Evolutionary conservation across 495 filamentous ascomycete species (phyloP).

Genomic region (Wilcoxina mikolae): DNA sequence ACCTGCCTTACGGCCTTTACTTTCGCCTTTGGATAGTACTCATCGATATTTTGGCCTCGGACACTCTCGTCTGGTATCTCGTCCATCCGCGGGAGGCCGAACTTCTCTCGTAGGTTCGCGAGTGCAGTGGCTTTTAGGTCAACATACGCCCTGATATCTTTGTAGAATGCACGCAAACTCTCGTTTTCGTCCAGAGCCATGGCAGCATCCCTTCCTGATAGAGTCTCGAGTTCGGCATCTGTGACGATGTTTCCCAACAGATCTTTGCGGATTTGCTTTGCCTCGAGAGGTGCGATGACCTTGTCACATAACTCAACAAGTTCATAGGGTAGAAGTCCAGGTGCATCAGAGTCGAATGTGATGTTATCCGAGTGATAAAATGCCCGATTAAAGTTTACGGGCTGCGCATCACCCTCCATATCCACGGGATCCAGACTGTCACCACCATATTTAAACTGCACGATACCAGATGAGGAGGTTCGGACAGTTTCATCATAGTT

Average conservation of each 20-base stretch:
- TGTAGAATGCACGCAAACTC: constrained; percentile 66
- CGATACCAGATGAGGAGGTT: constrained; percentile 66
- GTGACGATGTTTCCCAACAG: constrained; percentile 32
- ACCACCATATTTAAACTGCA: constrained; percentile 94
- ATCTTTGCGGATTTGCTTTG: constrained; percentile 47
- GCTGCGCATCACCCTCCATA: constrained; percentile 90
- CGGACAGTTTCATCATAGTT: constrained; percentile 90
- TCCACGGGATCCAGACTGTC: constrained; percentile 90
- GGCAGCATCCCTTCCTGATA: constrained; percentile 33
- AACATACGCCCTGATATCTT: constrained; percentile 59
- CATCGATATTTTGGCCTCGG: constrained; percentile 19
- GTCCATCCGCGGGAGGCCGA: constrained; percentile 11
- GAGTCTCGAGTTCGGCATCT: constrained; percentile 19
- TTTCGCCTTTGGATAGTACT: constrained; percentile 14
- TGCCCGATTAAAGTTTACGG: constrained; percentile 83
- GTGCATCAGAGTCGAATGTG: constrained; percentile 64
- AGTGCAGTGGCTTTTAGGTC: constrained; percentile 41
- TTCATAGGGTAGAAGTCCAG: constrained; percentile 55
- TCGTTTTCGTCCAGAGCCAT: constrained; percentile 68
- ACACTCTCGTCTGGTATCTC: constrained; percentile 11
- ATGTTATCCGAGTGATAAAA: constrained; percentile 70
- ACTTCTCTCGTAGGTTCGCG: constrained; percentile 34
- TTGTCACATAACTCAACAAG: constrained; percentile 50
- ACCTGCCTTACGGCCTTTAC: constrained; percentile 45
- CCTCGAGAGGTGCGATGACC: constrained; percentile 48